Evolutionary conservation across 768 basidiomycete species (phyloP).

Genomic region (Aureoboletus auriporus): DNA sequence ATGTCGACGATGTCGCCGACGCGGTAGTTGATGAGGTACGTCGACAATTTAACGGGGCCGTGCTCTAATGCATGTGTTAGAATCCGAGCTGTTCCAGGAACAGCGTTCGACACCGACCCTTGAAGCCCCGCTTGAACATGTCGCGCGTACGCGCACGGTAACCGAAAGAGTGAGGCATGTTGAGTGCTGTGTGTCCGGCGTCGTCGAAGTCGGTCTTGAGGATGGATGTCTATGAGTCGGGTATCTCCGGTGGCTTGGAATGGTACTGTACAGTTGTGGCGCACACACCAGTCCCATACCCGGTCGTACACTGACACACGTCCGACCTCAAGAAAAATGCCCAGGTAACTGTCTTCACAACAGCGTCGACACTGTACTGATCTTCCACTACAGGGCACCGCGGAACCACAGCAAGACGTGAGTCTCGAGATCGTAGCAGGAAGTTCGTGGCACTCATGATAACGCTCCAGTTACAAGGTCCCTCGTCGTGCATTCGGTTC

Average conservation of each 20-base stretch:
- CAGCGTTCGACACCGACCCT: constrained; percentile 54
- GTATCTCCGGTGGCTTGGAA: constrained; percentile 60
- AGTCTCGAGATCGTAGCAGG: constrained; percentile 63
- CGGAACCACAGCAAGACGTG: constrained; percentile 94
- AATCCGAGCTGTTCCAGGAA: constrained; percentile 6
- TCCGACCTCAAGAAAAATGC: constrained; percentile 72
- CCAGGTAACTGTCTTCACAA: constrained; percentile 55
- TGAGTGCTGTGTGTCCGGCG: constrained; percentile 50
- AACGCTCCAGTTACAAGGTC: constrained; percentile 88
- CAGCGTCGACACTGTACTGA: constrained; percentile 22
- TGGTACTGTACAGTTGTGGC: constrained; percentile 65
- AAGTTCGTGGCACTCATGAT: constrained; percentile 56
- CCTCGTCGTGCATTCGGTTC: constrained; percentile 96
- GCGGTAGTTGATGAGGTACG: constrained; percentile 88
- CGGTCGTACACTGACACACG: constrained; percentile 31
- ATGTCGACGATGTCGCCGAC: constrained; percentile 99
- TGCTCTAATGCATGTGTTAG: constrained; percentile 54
- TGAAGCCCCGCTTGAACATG: constrained; percentile 99
- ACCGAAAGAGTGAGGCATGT: constrained; percentile 99
- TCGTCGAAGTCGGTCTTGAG: constrained; percentile 50
- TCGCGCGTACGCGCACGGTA: constrained; percentile 99
- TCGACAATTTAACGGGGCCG: constrained; percentile 87
- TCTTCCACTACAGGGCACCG: constrained; percentile 60
- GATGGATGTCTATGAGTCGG: constrained; percentile 37
- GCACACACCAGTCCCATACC: constrained; percentile 33